Conservation (phyloP, 768 basidiomycete genomes). For the Mrakia frigida region DNA sequence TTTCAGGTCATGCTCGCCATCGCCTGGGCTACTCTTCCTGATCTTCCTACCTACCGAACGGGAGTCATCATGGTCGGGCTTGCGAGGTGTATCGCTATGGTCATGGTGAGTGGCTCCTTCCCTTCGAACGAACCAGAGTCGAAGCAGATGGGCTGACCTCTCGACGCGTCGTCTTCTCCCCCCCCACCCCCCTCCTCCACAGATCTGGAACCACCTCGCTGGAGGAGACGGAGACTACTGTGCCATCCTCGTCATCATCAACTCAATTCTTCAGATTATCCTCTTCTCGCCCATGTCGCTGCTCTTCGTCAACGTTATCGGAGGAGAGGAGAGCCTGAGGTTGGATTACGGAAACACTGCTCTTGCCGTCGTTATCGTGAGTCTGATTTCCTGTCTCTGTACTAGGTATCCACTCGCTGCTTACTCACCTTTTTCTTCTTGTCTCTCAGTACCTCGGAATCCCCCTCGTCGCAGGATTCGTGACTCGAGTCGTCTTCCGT, state of each 20-base stretch:
- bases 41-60: slow-evolving; percentile 59
- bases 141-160: slow-evolving; percentile 4
- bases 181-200: too few relatives aligned
- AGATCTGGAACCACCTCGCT: slow-evolving; percentile 72
- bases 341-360: slow-evolving; percentile 54
- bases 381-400: too few relatives aligned
- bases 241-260: slow-evolving; percentile 66
- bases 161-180: not conserved
- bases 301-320: slow-evolving; percentile 67
- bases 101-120: slow-evolving; percentile 42
- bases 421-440: not conserved
- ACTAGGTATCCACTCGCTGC: too few relatives aligned
- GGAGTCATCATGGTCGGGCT: slow-evolving; percentile 80
- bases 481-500: slow-evolving; percentile 63
- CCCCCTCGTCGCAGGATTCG: slow-evolving; percentile 63
- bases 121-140: too few relatives aligned
- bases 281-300: slow-evolving; percentile 69
- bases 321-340: slow-evolving; percentile 47
- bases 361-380: slow-evolving; percentile 40
- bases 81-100: slow-evolving; percentile 47
- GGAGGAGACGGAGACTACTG: slow-evolving; percentile 66
- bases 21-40: slow-evolving; percentile 80
- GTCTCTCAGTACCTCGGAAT: slow-evolving; percentile 68
- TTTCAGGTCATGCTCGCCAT: slow-evolving; percentile 65
- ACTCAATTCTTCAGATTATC: slow-evolving; percentile 70